A percentile compares a stretch with the other conserved stretches of the same genome.
Conservation (phyloP, 345 rosid species). For the Brassica incana region DNA sequence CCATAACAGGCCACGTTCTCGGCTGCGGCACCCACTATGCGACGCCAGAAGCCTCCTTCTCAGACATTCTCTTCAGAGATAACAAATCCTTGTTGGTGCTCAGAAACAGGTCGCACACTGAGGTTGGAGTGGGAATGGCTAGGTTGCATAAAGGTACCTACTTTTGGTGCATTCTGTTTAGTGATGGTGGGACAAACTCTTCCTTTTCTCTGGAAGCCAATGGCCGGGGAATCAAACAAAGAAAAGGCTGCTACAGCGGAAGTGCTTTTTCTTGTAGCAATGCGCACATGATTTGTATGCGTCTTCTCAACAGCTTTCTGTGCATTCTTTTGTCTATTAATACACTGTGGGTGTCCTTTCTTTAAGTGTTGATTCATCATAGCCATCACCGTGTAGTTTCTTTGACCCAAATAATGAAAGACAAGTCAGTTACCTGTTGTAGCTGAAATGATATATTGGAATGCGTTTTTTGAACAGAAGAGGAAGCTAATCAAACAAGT, state of each 20-base stretch:
- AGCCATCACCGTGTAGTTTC: conserved; percentile 80
- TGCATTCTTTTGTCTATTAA: conserved; percentile 18
- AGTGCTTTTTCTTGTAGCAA: conserved; percentile 62
- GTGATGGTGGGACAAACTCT: conserved; percentile 57
- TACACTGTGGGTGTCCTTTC: neutral
- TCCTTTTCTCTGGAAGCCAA: conserved; percentile 76
- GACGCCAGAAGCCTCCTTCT: conserved; percentile 57
- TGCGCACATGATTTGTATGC: conserved; percentile 38
- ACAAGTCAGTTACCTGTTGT: conserved; percentile 84
- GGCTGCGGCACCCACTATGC: conserved; percentile 71
- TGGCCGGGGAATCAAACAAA: conserved; percentile 79
- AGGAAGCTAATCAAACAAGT: neutral
- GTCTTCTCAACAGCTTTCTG: conserved; percentile 28
- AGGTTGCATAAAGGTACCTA: conserved; percentile 59
- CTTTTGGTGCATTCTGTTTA: conserved; percentile 76
- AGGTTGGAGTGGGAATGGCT: conserved; percentile 74
- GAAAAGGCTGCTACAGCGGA: conserved; percentile 78
- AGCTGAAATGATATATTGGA: neutral
- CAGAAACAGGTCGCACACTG: conserved; percentile 61
- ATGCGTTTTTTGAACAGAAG: neutral
- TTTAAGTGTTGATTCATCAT: conserved; percentile 44
- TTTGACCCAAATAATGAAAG: conserved; percentile 79
- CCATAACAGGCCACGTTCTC: conserved; percentile 69
- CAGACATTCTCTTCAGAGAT: conserved; percentile 63
- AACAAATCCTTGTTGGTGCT: conserved; percentile 47